A percentile compares a stretch with the other conserved stretches of the same genome.
Conservation (phyloP, 2,329 filamentous ascomycete species). For the Trichoderma asperellum region DNA sequence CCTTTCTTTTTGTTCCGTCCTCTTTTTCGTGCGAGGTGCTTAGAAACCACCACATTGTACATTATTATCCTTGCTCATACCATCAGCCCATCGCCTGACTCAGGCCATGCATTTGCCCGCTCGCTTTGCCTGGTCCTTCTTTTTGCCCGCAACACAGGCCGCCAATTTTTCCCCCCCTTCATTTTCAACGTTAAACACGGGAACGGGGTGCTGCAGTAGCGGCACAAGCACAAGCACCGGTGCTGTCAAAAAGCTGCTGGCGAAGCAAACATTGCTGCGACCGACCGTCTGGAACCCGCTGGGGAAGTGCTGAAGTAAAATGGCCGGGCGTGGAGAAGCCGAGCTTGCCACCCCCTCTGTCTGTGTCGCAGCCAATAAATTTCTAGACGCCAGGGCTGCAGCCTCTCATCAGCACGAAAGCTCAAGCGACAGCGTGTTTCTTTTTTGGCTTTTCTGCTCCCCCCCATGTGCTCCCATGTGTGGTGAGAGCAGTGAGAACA, state of each 20-base stretch:
- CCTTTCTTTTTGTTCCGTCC: neutral
- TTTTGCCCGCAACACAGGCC: neutral
- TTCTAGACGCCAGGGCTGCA: slow-evolving; percentile 7
- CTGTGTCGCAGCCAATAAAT: neutral
- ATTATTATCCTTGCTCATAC: slow-evolving; percentile 3
- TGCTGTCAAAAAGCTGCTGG: slow-evolving; percentile 4
- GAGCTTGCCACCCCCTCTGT: neutral
- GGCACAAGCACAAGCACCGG: slow-evolving; percentile 12
- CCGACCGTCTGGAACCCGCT: slow-evolving; percentile 19
- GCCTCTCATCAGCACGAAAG: slow-evolving; percentile 13
- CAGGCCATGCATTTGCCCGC: neutral
- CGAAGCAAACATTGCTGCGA: slow-evolving; percentile 10
- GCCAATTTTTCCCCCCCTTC: neutral
- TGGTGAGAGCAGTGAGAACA: neutral
- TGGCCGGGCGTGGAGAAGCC: slow-evolving; percentile 10
- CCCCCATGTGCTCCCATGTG: neutral
- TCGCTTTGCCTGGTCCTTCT: neutral
- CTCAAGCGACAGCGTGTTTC: neutral
- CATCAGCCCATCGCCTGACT: slow-evolving; percentile 17
- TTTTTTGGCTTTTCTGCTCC: neutral
- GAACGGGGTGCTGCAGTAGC: neutral
- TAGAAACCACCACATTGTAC: neutral
- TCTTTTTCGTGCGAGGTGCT: neutral
- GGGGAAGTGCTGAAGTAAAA: neutral
- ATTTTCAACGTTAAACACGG: neutral